Evolutionary conservation across 208 protist genomes (phyloP), one percentile per base, ranked within the genome.

Genomic region (Entamoeba invadens): DNA sequence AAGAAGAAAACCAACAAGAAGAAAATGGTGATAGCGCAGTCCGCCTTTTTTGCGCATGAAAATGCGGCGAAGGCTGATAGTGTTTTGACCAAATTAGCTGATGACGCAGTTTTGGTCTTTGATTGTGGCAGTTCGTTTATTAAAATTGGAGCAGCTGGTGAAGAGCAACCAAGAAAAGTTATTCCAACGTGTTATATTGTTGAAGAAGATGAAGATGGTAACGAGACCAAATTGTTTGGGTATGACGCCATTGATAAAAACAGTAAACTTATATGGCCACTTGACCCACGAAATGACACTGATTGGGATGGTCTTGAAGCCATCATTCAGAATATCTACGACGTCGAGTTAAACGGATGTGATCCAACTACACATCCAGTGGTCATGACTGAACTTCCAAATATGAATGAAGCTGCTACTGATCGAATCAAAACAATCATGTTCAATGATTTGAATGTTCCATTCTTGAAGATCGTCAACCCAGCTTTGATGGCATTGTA

Each of bases 371-470:
- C 57, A 8, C 57, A 77, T 77, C 57, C 57, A 77, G 57, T 77
- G 25, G 57, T 77, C 38, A 77, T 77, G 57, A 77, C 57, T n/a
- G 57, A 77, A 77, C 2, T 77, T 42, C 57, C 57, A 31, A 77
- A 77, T 12, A 77, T 77, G 57, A 77, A 77, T 31, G 57, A 77
- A 12, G 57, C 21, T n/a, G 1, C 57, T 42, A 77, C 57, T n/a
- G 57, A 77, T n/a, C 25, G 38, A 31, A 77, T 77, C 21, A 77
- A 77, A 31, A 42, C 57, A n/a, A 77, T 77, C 31, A 77, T 77
- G 57, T 99, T 99, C 95, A 99, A 99, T 96, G 96, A 96, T 91
- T 99, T 99, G 94, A 96, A 97, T 93, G 98, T 99, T 94, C 96
- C 97, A 31, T 96, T 96, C 16, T 94, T 97, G 25, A 98, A 98